These are phyloP conservation scores for Penicillium coffeae DNA, from an alignment of 495 filamentous ascomycete genomes.

Conservation along the genomic window DNA sequence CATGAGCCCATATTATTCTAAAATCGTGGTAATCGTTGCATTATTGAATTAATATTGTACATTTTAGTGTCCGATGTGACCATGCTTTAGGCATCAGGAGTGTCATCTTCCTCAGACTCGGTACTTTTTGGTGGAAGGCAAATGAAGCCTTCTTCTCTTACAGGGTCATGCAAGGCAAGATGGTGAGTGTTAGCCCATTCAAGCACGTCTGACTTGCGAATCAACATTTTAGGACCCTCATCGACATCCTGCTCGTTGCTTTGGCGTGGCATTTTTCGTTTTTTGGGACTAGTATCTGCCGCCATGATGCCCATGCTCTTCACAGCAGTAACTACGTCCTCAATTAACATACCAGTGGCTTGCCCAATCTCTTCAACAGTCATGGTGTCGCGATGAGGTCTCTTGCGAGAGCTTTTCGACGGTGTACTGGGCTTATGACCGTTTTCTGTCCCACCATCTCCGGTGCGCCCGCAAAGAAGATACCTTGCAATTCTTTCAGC, in stretches of 20 bases:
- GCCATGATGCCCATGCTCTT: constrained; percentile 74
- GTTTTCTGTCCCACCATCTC: constrained; percentile 20
- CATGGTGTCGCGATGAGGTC: constrained; percentile 35
- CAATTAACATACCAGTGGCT: constrained; percentile 73
- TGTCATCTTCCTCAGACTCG: constrained; percentile 7
- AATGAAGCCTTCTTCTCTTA: constrained; percentile 46
- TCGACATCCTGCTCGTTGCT: constrained; percentile 24
- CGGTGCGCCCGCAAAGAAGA: constrained; percentile 38
- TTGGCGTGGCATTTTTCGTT: constrained; percentile 28
- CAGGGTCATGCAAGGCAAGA: constrained; percentile 42
- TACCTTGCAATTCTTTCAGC: constrained; percentile 71
- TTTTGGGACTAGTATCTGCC: constrained; percentile 46
- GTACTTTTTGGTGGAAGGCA: constrained; percentile 25
- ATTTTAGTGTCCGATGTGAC: too few species aligned
- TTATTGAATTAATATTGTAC: too few species aligned
- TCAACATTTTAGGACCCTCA: constrained; percentile 30
- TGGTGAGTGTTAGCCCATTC: constrained; percentile 42
- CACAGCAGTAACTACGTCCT: constrained; percentile 76
- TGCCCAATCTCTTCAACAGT: constrained; percentile 55
- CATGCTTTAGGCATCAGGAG: constrained; percentile 7
- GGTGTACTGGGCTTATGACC: constrained; percentile 23
- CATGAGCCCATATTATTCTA: too few species aligned
- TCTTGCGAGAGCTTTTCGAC: constrained; percentile 32
- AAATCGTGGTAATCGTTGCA: too few species aligned
- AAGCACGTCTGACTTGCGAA: constrained; percentile 44